Evolutionary conservation across 306 rosid genomes (phyloP), one percentile per base, ranked within the genome.

Genomic region (Dicorynia guianensis): DNA sequence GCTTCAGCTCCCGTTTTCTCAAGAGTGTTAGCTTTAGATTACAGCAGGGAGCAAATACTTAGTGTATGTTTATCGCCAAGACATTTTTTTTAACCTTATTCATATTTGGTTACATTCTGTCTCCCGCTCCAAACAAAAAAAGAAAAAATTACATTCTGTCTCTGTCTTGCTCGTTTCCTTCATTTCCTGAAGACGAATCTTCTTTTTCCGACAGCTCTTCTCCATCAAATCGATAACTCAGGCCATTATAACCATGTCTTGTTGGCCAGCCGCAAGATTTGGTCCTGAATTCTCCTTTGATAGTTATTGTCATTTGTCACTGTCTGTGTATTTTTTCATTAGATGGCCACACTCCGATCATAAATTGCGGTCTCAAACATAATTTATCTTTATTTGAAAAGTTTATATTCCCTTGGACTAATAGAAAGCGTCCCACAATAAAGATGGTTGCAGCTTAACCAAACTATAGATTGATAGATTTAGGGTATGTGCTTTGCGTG

Each of bases 351-450:
- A 78, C 69, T 67, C 44, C 30, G 30, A 65, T 79, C 88, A 50
- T 59, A 75, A 77, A 85, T 87, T 79, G 78, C 84, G 87, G 49
- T 61, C 78, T 64, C 30, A 81, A 72, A 72, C 30, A 25, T 25
- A 25, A 25, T 25, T 25, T 25, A 25, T 25, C 1, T 25, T 25
- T 2, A 25, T 25, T 25, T 1, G 30, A 25, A 25, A 25, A 25
- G 30, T 25, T 25, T 18, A 52, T 40, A 25, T 25, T 63, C 20
- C n/a, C 14, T 30, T 3, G 53, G 3, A 38, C 40, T 43, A 35
- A 44, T 50, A 52, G 68, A 15, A 76, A 67, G 42, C 55, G 43
- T 44, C 53, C 52, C 61, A 71, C 42, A 53, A 49, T 60, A 34
- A 48, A 57, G 12, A 25, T 11, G 8, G 53, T 63, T 76, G 6